Conservation (phyloP, 345 rosid species). For the Salix viminalis region DNA sequence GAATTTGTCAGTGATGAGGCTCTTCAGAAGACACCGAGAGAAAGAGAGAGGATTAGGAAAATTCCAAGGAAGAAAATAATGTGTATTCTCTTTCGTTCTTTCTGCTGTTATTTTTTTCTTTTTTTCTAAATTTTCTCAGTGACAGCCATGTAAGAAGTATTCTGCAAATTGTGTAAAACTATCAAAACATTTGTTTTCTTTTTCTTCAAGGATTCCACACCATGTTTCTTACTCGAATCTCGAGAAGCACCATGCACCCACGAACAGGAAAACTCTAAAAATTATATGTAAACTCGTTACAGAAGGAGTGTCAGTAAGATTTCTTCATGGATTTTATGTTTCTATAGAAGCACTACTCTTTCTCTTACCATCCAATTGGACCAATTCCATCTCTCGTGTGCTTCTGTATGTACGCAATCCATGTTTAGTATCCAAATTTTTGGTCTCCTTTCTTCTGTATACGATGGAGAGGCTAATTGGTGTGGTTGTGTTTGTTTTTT, state of each 20-base stretch:
- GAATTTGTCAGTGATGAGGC: background rate
- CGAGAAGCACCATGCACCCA: background rate
- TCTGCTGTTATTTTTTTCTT: background rate
- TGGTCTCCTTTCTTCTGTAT: too few species aligned
- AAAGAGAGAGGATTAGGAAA: background rate
- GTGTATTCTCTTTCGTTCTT: background rate
- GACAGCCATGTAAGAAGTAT: background rate
- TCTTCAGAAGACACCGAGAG: background rate
- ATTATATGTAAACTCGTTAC: too few species aligned
- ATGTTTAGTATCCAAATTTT: too few species aligned
- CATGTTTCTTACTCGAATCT: background rate
- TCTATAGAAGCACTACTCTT: too few species aligned
- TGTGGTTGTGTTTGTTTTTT: too few species aligned
- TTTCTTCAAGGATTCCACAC: background rate
- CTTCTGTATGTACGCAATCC: too few species aligned
- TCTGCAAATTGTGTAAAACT: background rate
- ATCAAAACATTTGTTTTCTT: background rate
- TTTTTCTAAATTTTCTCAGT: background rate
- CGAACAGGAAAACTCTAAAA: too few species aligned
- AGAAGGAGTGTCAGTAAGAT: too few species aligned
- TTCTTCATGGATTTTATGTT: too few species aligned
- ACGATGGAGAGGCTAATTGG: too few species aligned
- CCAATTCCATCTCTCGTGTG: too few species aligned
- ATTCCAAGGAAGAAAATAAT: background rate
- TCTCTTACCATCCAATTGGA: too few species aligned